Conservation (phyloP, 441 rosid genomes). For the Gossypium laxum region DNA sequence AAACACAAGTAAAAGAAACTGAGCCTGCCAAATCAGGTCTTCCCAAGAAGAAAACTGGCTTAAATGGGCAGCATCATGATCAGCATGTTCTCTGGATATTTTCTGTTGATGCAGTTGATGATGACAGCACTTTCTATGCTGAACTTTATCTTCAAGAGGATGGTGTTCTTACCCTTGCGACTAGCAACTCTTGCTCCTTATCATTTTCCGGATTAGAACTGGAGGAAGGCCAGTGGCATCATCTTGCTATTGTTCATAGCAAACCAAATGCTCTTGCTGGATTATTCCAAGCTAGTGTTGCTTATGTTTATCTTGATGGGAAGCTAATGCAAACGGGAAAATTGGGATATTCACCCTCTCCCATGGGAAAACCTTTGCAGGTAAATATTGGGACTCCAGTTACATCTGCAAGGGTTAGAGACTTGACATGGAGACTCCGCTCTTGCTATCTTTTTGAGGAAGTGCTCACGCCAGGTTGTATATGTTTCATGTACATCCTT, state of each 20-base stretch:
- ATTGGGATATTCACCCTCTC: conserved; percentile 97
- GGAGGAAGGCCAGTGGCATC: conserved; percentile 99
- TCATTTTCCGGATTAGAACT: conserved; percentile 91
- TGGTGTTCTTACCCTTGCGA: conserved; percentile 91
- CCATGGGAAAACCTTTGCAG: conserved; percentile 88
- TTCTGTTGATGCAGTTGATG: conserved; percentile 83
- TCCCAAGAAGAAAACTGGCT: conserved; percentile 33
- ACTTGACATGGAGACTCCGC: conserved; percentile 84
- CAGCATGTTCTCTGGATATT: conserved; percentile 65
- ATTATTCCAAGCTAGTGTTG: conserved; percentile 96
- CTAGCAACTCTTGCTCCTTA: conserved; percentile 79
- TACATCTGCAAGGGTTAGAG: conserved; percentile 68
- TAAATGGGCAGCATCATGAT: conserved; percentile 49
- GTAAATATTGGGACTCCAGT: conserved; percentile 86
- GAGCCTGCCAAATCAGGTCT: conserved; percentile 38
- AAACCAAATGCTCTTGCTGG: conserved; percentile 99
- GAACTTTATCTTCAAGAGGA: conserved; percentile 95
- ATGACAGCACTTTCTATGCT: conserved; percentile 71
- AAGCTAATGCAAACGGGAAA: conserved; percentile 94
- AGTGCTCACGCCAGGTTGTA: conserved; percentile 93
- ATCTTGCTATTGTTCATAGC: conserved; percentile 98
- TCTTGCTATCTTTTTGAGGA: conserved; percentile 99
- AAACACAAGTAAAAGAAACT: conserved; percentile 39
- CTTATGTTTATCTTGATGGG: conserved; percentile 92
- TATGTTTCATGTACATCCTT: conserved; percentile 96